Evolutionary conservation across 176 grass and related monocot species (phyloP), one percentile per base, ranked within the genome.

Genomic region (Juncus inflexus): DNA sequence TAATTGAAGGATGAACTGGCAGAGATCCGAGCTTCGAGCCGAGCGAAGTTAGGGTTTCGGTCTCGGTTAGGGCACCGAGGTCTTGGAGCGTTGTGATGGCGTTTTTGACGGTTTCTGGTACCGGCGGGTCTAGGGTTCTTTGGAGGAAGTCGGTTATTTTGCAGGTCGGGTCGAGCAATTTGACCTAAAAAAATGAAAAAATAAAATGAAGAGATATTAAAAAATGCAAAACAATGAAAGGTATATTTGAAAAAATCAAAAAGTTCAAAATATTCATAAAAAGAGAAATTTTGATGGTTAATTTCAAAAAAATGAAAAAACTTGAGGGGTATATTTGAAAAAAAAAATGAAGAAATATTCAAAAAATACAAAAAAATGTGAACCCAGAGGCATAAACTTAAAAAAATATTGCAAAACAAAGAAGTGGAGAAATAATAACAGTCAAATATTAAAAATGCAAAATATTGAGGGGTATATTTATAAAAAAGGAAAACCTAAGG

Each of bases 1-100:
- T 84, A 64, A 82, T 91, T 6, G 94, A 89, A 71, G 88, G 94
- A 86, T 97, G 94, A 47, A 91, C 80, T 0, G 94, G 94, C 43
- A 97, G 82, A 51, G 85, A 86, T 78, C 94, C 88, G 45, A 97
- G 55, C 60, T 91, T 89, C 71, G 87, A 75, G 36, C 94, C 94
- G 43, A 97, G 76, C 49, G 88, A 87, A 61, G 85, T 97, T 62
- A 91, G 76, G 52, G 61, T 65, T 82, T 97, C 94, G 5, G 78
- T 81, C 63, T 86, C 67, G 39, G 94, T 89, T 75, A 97, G 86
- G 74, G 88, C 88, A 58, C 92, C 92, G 74, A 97, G 86, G 68
- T 86, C 82, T 66, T 86, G 84, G 76, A 97, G 92, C 50, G 86
- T 60, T 58, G 19, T 72, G 15, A 97, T 83, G 63, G 87, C 92